Percentiles rank a stretch among this genome's conserved stretches.
phyloP scores from a whole-genome alignment of 2,329 filamentous ascomycete genomes.

The Cryphonectria japonica region DNA sequence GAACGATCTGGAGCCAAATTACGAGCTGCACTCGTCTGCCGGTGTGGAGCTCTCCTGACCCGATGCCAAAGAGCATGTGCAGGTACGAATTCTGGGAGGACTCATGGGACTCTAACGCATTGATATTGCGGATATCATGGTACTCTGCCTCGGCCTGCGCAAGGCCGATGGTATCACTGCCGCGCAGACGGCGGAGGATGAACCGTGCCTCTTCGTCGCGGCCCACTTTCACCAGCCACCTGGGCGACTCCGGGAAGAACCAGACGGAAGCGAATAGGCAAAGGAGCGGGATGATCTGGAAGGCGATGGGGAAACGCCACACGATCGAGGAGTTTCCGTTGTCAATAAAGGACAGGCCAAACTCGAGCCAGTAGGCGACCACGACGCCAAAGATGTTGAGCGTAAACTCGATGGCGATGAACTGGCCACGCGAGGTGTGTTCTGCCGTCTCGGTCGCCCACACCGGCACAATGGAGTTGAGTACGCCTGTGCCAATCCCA shows the following conservation, averaged over 20 bases:
- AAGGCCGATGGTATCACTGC: slow-evolving; percentile 14
- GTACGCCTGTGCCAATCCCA: slow-evolving; percentile 69
- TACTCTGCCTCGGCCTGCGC: slow-evolving; percentile 37
- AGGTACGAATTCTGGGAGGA: slow-evolving; percentile 61
- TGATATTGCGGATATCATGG: slow-evolving; percentile 68
- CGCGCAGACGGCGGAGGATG: slow-evolving; percentile 21
- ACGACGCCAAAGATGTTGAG: slow-evolving; percentile 36
- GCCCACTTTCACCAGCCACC: slow-evolving; percentile 30
- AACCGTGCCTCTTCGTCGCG: slow-evolving; percentile 22
- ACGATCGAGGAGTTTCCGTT: slow-evolving; percentile 22
- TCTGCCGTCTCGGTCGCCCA: slow-evolving; percentile 73
- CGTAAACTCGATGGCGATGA: slow-evolving; percentile 74
- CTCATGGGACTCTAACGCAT: slow-evolving; percentile 65
- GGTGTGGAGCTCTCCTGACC: slow-evolving; percentile 67
- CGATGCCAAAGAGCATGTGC: slow-evolving; percentile 69
- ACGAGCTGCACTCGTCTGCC: slow-evolving; percentile 71
- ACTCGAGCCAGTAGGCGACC: slow-evolving; percentile 40
- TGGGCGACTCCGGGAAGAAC: slow-evolving; percentile 29
- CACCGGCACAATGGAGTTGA: slow-evolving; percentile 72
- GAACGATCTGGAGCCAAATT: slow-evolving; percentile 73
- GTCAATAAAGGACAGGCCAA: slow-evolving; percentile 38
- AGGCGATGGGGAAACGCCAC: slow-evolving; percentile 19
- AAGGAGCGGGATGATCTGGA: slow-evolving; percentile 31
- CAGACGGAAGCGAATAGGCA: slow-evolving; percentile 25
- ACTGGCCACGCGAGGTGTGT: slow-evolving; percentile 69